Evolutionary conservation across 2,329 filamentous ascomycete genomes (phyloP).

Genomic region (Apiospora phragmitis): DNA sequence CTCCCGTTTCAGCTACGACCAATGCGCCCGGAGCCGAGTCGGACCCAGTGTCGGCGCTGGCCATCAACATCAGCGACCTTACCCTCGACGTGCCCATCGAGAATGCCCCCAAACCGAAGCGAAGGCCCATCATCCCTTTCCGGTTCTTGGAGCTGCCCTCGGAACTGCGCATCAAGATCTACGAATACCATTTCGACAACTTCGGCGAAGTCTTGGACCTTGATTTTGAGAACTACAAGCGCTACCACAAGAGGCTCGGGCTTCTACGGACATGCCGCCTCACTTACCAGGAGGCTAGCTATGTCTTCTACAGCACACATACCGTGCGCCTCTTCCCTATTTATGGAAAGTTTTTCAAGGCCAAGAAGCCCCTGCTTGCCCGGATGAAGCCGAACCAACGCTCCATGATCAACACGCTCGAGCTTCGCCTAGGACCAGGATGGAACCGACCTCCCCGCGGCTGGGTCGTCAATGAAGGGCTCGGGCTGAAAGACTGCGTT

Average conservation of each 20-base stretch:
- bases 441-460: conserved; percentile 70
- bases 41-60: conserved; percentile 39
- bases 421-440: conserved; percentile 72
- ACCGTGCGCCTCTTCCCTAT: conserved; percentile 68
- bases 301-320: conserved; percentile 64
- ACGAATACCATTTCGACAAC: conserved; percentile 61
- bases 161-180: conserved; percentile 70
- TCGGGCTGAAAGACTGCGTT: conserved; percentile 64
- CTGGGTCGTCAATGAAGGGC: conserved; percentile 66
- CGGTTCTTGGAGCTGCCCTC: conserved; percentile 67
- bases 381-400: conserved; percentile 64
- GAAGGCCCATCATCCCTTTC: conserved; percentile 48
- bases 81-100: conserved; percentile 38
- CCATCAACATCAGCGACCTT: conserved; percentile 42
- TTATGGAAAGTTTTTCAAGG: conserved; percentile 68
- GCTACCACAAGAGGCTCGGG: conserved; percentile 58
- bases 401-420: conserved; percentile 59
- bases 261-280: conserved; percentile 62
- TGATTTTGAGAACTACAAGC: conserved; percentile 64
- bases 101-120: conserved; percentile 29
- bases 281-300: conserved; percentile 63
- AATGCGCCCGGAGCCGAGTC: conserved; percentile 39
- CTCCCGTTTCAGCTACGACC: conserved; percentile 37
- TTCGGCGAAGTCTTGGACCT: conserved; percentile 62
- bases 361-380: conserved; percentile 69